phyloP scores from a whole-genome alignment of 1,284 basidiomycete species.

The Cryptococcus sp. region DNA sequence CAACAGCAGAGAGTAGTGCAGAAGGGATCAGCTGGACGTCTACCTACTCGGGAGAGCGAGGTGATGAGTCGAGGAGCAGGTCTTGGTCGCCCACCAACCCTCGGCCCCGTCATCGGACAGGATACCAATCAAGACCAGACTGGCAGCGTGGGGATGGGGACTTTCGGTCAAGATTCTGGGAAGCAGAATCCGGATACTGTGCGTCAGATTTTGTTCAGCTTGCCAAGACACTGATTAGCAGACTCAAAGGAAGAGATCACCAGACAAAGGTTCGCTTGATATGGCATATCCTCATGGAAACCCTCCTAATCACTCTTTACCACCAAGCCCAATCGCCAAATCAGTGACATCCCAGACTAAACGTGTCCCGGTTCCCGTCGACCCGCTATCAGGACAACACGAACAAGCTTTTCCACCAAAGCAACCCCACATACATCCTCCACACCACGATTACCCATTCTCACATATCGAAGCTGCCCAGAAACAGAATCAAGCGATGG shows the following conservation, averaged over 20 bases:
- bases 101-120: background rate
- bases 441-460: conserved; percentile 31
- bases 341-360: conserved; percentile 6
- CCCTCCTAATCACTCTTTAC: conserved; percentile 4
- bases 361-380: conserved; percentile 1
- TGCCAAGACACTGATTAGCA: background rate
- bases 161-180: conserved; percentile 22
- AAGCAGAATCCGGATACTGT: background rate
- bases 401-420: conserved; percentile 7
- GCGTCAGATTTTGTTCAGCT: background rate
- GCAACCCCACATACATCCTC: conserved; percentile 19
- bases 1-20: conserved; percentile 4
- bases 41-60: conserved; percentile 17
- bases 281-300: background rate
- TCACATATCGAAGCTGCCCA: conserved; percentile 21
- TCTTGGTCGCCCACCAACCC: background rate
- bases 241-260: conserved; percentile 5
- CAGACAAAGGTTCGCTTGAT: conserved; percentile 5
- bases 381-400: background rate
- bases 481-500: conserved; percentile 24
- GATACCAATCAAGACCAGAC: background rate
- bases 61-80: conserved; percentile 28
- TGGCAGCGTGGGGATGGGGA: conserved; percentile 26
- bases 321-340: conserved; percentile 9
- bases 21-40: background rate